Base-by-base conservation (phyloP, 2,329 filamentous ascomycete species). In the Cadophora gregata region DNA sequence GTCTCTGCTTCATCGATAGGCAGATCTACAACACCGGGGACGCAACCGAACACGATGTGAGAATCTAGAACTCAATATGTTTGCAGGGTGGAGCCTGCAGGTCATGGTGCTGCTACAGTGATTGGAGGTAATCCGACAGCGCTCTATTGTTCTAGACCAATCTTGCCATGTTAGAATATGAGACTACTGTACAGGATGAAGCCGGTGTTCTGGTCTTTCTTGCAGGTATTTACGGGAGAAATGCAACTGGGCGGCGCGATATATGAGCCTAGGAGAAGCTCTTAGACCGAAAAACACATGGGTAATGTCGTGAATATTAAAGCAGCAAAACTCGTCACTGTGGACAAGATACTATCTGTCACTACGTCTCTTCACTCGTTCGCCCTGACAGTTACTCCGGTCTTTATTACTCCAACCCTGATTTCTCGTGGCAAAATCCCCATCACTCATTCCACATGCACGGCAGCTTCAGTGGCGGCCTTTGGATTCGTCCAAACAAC, bases 401-500 rank as follows among this genome's bases (percentile, higher is more conserved):
- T 6, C 4, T 6, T 3, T n/a, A 47, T 21, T 7, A 47, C 42
- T 21, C n/a, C 19, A 19, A 47, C n/a, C 5, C 19, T 21, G 14
- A 19, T 4, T 45, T 9, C n/a, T 45, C 19, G 3, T n/a, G n/a
- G n/a, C n/a, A 21, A n/a, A 47, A 12, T 8, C 8, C 42, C 8
- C 1, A 3, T 47, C 38, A 19, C 38, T 51, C 27, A 67, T 64
- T 58, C 63, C 51, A 65, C 63, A 59, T 63, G 45, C 53, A 53
- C 59, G 5, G 58, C 51, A 48, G 67, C 50, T 47, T 69, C 67
- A 59, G 67, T 63, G 6, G 51, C 62, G 27, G 36, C 64, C 50
- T 69, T 66, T 8, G 50, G 56, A 29, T 66, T 60, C 8, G 56
- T 33, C 62, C 59, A 65, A 53, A 63, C 61, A 47, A 67, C 60